Evolutionary conservation across 768 basidiomycete species (phyloP), one percentile per base, ranked within the genome.

Genomic region (Lyophyllum shimeji): DNA sequence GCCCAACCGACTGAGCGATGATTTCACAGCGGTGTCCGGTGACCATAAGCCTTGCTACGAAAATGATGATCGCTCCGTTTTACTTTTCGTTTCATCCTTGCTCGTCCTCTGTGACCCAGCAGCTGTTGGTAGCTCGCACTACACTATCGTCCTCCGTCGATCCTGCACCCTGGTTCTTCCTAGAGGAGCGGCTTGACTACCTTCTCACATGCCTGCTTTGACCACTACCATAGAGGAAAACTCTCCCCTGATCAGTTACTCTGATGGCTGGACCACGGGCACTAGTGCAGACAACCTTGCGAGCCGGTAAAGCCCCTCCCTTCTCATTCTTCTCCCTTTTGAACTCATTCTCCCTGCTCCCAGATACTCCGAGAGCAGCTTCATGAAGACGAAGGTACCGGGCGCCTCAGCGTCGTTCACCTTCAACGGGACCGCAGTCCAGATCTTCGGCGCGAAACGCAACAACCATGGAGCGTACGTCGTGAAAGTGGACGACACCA

Each of bases 361-460:
- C 44, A 75, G 74, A 21, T 74, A 73, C 53, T 74, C 71, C 3
- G 65, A 68, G 13, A 71, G 71, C 44, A 77, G 72, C 37, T 81
- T 76, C 54, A 75, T 69, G 56, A 65, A 57, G 4, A 78, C 80
- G 5, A 64, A 70, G n/a, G 62, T 29, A 7, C 24, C 27, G 4
- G 64, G 68, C 8, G 77, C 76, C 6, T 59, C 57, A 23, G 73
- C 69, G 4, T 71, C 69, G 0, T 76, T 83, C 59, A 55, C 62
- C 23, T 83, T 83, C 69, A 78, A 78, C 42, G 83, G 82, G 15
- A 80, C 75, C 11, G 74, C 70, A 5, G 63, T 84, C 18, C 73
- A 74, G 67, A 63, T 84, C 9, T 83, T 74, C 54, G 83, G 83
- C 7, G 75, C 80, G 1, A 78, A 79, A 51, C 72, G 81, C 21